A percentile compares a stretch with the other conserved stretches of the same genome.
Conservation (phyloP, 352 stramenopile species). For the Lagenidium sp. region DNA sequence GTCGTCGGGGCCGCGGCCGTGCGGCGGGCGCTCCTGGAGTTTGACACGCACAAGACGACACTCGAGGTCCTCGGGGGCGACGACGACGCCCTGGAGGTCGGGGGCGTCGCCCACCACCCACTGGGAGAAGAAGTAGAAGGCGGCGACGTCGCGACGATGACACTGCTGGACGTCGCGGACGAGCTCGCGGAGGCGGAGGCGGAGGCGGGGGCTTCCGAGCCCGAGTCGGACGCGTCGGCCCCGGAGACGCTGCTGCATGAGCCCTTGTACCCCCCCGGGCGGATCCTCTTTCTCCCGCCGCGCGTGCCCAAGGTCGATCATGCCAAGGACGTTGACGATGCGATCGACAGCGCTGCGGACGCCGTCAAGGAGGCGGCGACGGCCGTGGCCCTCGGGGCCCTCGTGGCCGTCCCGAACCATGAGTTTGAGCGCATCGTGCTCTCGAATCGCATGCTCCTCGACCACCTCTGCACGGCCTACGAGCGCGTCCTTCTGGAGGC, state of each 20-base stretch:
- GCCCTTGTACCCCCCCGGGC: slow-evolving; percentile 56
- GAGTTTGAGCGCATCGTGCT: slow-evolving; percentile 68
- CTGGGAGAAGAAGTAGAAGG: not conserved
- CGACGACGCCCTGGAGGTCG: too few relatives aligned
- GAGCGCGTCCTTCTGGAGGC: slow-evolving; percentile 37
- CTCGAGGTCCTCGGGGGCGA: too few relatives aligned
- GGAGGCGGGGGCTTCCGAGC: not conserved
- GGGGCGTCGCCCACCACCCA: not conserved
- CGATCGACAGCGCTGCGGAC: slow-evolving; percentile 2
- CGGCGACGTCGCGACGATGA: not conserved
- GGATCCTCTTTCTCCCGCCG: slow-evolving; percentile 62
- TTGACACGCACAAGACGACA: not conserved
- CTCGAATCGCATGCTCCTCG: slow-evolving; percentile 76
- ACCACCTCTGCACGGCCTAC: slow-evolving; percentile 83
- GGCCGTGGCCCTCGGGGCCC: slow-evolving; percentile 22
- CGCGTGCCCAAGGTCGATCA: too few relatives aligned
- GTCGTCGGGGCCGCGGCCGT: not conserved
- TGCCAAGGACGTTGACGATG: too few relatives aligned
- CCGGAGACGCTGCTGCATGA: slow-evolving; percentile 22
- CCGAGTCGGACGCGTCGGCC: too few relatives aligned
- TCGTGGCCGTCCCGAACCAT: slow-evolving; percentile 54
- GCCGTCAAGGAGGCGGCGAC: not conserved
- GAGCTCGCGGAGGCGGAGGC: not conserved
- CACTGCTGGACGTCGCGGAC: not conserved
- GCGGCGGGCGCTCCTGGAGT: not conserved